phyloP scores from a whole-genome alignment of 2,329 filamentous ascomycete genomes.

The Diaporthe citrichinensis region DNA sequence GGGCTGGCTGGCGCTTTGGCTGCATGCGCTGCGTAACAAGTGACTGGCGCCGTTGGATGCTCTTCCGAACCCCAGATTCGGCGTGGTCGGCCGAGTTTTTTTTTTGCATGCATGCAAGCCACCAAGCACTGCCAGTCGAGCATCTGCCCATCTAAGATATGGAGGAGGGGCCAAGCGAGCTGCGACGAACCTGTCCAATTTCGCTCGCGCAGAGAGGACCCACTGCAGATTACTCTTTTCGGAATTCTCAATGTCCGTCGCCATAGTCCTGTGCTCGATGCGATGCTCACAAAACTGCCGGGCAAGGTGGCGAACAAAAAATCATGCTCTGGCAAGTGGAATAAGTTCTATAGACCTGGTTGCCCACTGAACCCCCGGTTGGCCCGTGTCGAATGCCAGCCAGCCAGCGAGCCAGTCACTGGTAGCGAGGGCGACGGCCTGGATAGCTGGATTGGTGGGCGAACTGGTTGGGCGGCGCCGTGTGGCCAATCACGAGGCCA shows the following conservation, averaged over 20 bases:
- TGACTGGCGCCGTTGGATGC: conserved; percentile 32
- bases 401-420: conserved; percentile 12
- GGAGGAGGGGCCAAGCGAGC: conserved; percentile 32
- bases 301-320: conserved; percentile 15
- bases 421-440: conserved; percentile 25
- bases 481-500: conserved; percentile 24
- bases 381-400: conserved; percentile 18
- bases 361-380: conserved; percentile 6
- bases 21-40: conserved; percentile 29
- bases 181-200: conserved; percentile 41
- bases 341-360: background rate
- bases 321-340: conserved; percentile 17
- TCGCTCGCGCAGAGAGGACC: conserved; percentile 28
- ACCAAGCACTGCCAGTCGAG: conserved; percentile 26
- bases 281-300: conserved; percentile 1
- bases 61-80: conserved; percentile 36
- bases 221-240: conserved; percentile 20
- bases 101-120: conserved; percentile 36
- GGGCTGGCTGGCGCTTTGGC: background rate
- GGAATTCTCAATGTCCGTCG: conserved; percentile 22
- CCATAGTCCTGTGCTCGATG: conserved; percentile 12
- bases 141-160: conserved; percentile 22
- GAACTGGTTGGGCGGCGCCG: background rate
- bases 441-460: background rate
- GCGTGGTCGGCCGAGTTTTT: conserved; percentile 24